Base-by-base conservation (phyloP, 164 flowering plant species). In the Paratinospora sagittata region DNA sequence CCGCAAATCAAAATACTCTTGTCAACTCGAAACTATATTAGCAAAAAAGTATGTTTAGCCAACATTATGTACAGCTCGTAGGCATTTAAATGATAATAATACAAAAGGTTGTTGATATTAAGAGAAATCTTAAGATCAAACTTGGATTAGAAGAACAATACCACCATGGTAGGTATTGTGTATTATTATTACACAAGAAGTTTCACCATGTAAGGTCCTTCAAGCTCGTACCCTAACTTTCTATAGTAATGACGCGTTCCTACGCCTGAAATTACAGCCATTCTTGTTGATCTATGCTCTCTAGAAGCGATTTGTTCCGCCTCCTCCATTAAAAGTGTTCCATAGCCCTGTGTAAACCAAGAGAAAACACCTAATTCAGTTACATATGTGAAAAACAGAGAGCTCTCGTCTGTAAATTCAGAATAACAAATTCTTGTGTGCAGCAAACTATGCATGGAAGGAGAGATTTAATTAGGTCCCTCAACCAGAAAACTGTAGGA, bases 171-270 rank as follows among this genome's bases (percentile, higher is more conserved):
- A 55, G 8, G 61, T n/a, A n/a, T 16, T 21, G 21, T 55, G 61
- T 43, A 36, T 24, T 63, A 30, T 30, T 30, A 17, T 71, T 71
- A 85, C n/a, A 63, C 75, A 12, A 94, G 86, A 76, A 61, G 70
- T 75, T 94, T 94, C 26, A 92, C 92, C 98, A 94, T 90, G 84
- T 92, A 94, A 66, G 98, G 97, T 14, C 98, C 98, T 80, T 94
- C 97, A 77, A 94, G 97, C 78, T 92, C 98, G 72, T 94, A 94
- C 0, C 98, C 97, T 76, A 94, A 76, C 71, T 94, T 94, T 76
- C 97, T 82, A 64, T 94, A 94, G 66, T 94, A 92, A 81, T 94
- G 95, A n/a, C 97, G 88, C 3, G 98, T 94, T 63, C 98, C 98
- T 6, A 94, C 97, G 2, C 98, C 97, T 11, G 98, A 94, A 72